A percentile compares a stretch with the other conserved stretches of the same genome.
Evolutionary conservation across 2,329 filamentous ascomycete genomes (phyloP).

Genomic region (Thelonectria blattea): DNA sequence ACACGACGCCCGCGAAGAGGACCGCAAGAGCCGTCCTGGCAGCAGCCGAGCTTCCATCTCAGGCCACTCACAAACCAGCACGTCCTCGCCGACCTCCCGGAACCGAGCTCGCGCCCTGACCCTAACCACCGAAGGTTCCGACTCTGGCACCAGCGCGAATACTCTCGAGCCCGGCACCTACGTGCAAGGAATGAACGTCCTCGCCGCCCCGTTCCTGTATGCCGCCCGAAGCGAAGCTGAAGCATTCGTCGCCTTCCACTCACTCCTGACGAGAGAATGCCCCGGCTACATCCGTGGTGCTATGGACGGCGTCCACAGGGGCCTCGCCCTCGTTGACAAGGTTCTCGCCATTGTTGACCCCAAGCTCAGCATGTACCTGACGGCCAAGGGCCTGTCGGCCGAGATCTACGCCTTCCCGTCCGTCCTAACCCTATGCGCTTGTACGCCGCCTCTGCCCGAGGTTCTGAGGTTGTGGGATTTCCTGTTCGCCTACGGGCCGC

Average conservation of each 20-base stretch:
- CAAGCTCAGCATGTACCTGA: conserved; percentile 83
- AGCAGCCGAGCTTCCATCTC: conserved; percentile 46
- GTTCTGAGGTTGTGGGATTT: conserved; percentile 97
- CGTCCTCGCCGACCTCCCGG: conserved; percentile 53
- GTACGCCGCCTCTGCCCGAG: conserved; percentile 92
- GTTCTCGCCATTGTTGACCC: conserved; percentile 91
- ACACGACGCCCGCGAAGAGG: conserved; percentile 73
- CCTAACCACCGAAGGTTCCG: conserved; percentile 68
- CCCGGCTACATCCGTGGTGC: conserved; percentile 93
- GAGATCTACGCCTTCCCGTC: conserved; percentile 97
- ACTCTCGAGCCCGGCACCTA: conserved; percentile 79
- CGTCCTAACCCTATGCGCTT: conserved; percentile 92
- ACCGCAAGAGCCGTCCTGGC: conserved; percentile 47
- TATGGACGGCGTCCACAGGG: conserved; percentile 96
- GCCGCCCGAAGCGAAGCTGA: conserved; percentile 93
- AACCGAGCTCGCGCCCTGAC: conserved; percentile 62
- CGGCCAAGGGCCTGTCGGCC: conserved; percentile 85
- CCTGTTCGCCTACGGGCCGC: conserved; percentile 91
- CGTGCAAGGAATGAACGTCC: conserved; percentile 98
- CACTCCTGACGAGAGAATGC: conserved; percentile 84
- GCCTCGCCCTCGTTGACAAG: conserved; percentile 88
- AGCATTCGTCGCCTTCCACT: conserved; percentile 89
- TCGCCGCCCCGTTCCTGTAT: conserved; percentile 94
- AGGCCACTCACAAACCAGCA: conserved; percentile 46
- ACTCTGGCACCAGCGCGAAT: conserved; percentile 58